Evolutionary conservation across 2,329 filamentous ascomycete genomes (phyloP).

Genomic region (Diaporthe batatas): DNA sequence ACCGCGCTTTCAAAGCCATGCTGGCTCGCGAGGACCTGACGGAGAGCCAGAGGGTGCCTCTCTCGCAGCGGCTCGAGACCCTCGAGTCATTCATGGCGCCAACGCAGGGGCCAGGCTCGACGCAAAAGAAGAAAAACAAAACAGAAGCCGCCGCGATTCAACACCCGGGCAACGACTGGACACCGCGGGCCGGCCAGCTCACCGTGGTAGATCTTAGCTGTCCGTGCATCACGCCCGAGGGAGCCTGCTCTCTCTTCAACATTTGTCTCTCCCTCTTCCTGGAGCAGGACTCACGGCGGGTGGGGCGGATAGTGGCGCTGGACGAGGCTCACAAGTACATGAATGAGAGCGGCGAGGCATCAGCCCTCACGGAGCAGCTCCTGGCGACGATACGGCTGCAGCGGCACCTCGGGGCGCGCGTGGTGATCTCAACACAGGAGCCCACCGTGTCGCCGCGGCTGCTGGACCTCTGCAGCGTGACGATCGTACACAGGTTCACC

Average conservation of each 20-base stretch:
- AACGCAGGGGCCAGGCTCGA: constrained; percentile 38
- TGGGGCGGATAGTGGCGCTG: constrained; percentile 74
- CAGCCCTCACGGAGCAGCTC: constrained; percentile 71
- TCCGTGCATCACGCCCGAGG: constrained; percentile 75
- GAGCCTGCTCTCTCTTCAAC: constrained; percentile 79
- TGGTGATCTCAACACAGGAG: constrained; percentile 83
- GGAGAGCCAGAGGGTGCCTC: constrained; percentile 63
- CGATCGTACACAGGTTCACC: constrained; percentile 78
- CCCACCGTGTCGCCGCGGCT: constrained; percentile 77
- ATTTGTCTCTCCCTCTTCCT: constrained; percentile 78
- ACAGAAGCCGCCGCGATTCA: constrained; percentile 48
- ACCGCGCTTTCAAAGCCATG: constrained; percentile 59
- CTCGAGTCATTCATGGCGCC: constrained; percentile 73
- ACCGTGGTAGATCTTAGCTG: constrained; percentile 75
- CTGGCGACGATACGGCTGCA: constrained; percentile 76
- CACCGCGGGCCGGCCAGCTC: constrained; percentile 49
- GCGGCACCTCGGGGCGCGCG: constrained; percentile 74
- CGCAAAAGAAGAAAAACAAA: constrained; percentile 40
- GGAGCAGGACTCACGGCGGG: constrained; percentile 59
- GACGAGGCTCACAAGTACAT: constrained; percentile 88
- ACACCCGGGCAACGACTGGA: constrained; percentile 1
- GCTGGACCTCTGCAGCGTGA: constrained; percentile 79
- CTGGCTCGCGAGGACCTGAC: constrained; percentile 57
- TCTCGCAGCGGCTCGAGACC: constrained; percentile 71
- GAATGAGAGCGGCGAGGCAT: constrained; percentile 66